Evolutionary conservation across 768 basidiomycete species (phyloP), one percentile per base, ranked within the genome.

Genomic region (Naematelia encephala): DNA sequence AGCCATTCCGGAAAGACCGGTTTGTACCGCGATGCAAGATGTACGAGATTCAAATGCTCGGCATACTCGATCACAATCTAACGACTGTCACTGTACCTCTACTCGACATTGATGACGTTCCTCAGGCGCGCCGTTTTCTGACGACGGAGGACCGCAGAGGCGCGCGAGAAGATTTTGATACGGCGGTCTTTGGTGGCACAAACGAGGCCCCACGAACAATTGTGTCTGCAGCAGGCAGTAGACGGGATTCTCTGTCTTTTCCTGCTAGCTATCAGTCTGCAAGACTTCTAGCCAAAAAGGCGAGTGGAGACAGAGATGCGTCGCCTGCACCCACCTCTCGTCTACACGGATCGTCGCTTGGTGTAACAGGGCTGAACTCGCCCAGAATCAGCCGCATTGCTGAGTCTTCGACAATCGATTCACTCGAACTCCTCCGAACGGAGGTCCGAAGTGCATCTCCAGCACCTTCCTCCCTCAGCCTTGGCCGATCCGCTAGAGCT

Each of bases 31-130:
- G 94, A 27, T 91, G 89, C n/a, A 90, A 90, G 79, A 94, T 96
- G 91, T 90, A 91, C 68, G 90, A 93, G 72, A 91, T 96, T 39
- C 89, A 96, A 70, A 93, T 90, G 89, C 83, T 96, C 1, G 93
- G 93, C 4, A 80, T 94, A 8, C 80, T 94, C 45, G 91, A 91
- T 64, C 89, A 93, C 66, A 91, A 94, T 66, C 87, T 96, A 27
- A 84, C 91, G 21, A 87, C 90, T 3, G 92, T 96, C 60, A 88
- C 89, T 62, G 85, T 96, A 12, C 92, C 93, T 1, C 54, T 70
- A 11, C 61, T 77, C 16, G 70, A 73, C 27, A 58, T 60, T 5
- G 62, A 69, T 21, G 72, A 69, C 34, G 39, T 49, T n/a, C 51
- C 60, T 0, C 49, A 54, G 34, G 57, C 68, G 16, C 49, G 58